Percentiles rank a stretch among this genome's conserved stretches.
Conservation (phyloP, 257 asterid species). For the Linderniella brevidens region DNA sequence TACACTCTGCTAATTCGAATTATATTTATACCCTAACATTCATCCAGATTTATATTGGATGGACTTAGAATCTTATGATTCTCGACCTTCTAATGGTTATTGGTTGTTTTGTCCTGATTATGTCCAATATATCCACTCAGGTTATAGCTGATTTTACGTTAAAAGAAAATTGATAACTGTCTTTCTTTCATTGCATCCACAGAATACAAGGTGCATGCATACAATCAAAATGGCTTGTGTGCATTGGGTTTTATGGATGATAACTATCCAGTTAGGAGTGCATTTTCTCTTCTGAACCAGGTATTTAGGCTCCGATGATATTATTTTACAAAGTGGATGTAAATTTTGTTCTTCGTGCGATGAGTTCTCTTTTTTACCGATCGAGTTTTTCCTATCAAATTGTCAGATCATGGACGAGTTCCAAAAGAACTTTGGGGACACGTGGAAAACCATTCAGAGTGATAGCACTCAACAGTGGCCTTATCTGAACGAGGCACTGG, state of each 20-base stretch:
- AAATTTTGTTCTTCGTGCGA: no score
- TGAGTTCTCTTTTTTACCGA: no score
- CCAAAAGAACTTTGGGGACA: constrained; percentile 65
- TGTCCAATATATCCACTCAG: no score
- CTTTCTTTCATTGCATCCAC: background rate
- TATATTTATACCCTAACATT: no score
- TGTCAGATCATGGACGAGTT: constrained; percentile 75
- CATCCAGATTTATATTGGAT: no score
- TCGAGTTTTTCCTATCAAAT: no score
- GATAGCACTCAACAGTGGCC: constrained; percentile 68
- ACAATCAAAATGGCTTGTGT: constrained; percentile 66
- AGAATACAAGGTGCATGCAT: constrained; percentile 84
- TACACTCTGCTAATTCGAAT: no score
- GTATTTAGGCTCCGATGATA: constrained; percentile 13
- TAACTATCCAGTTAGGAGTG: constrained; percentile 84
- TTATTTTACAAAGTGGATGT: no score
- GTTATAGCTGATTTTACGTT: no score
- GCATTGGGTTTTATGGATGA: constrained; percentile 89
- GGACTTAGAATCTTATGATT: no score
- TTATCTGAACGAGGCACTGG: constrained; percentile 47
- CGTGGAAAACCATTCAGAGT: constrained; percentile 58
- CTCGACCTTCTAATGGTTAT: no score
- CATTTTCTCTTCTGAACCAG: constrained; percentile 82
- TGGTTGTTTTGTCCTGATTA: no score
- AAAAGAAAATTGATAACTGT: background rate